Conservation (phyloP, 139 green algal genomes). For the Chlamydomonas sp. region DNA sequence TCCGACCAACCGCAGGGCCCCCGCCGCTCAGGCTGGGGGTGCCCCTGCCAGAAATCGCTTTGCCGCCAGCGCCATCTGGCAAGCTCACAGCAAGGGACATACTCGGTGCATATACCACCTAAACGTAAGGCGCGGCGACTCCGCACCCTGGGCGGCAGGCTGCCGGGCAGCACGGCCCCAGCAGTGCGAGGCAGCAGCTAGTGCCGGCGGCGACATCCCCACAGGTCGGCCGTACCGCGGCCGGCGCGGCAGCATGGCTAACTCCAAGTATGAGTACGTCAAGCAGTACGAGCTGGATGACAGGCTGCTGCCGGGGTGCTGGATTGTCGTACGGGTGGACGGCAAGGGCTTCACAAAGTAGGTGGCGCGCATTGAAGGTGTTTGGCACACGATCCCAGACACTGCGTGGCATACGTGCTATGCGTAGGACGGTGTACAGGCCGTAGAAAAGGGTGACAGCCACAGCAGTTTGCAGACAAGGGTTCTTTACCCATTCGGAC, state of each 20-base stretch:
- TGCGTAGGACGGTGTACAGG: background rate
- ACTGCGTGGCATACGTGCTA: background rate
- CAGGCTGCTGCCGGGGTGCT: slow-evolving; percentile 80
- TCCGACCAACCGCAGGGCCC: no score
- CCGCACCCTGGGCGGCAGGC: background rate
- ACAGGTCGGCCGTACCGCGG: background rate
- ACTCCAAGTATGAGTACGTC: slow-evolving; percentile 83
- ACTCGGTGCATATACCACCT: no score
- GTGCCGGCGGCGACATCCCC: background rate
- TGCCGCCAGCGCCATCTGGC: no score
- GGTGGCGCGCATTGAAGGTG: background rate
- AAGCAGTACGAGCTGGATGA: slow-evolving; percentile 85
- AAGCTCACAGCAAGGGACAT: no score
- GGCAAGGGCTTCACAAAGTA: slow-evolving; percentile 93
- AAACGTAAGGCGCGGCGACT: no score
- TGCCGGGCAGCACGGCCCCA: background rate
- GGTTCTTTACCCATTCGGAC: no score
- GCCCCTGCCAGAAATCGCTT: no score
- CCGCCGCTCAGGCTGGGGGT: no score
- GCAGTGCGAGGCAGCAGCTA: background rate
- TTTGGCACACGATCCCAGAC: background rate
- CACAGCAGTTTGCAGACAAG: no score
- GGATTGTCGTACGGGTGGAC: slow-evolving; percentile 88
- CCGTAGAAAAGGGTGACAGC: no score
- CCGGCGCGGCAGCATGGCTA: slow-evolving; percentile 20